Base-by-base conservation (phyloP, 2,329 filamentous ascomycete species). In the Raffaelea deltoideospora region DNA sequence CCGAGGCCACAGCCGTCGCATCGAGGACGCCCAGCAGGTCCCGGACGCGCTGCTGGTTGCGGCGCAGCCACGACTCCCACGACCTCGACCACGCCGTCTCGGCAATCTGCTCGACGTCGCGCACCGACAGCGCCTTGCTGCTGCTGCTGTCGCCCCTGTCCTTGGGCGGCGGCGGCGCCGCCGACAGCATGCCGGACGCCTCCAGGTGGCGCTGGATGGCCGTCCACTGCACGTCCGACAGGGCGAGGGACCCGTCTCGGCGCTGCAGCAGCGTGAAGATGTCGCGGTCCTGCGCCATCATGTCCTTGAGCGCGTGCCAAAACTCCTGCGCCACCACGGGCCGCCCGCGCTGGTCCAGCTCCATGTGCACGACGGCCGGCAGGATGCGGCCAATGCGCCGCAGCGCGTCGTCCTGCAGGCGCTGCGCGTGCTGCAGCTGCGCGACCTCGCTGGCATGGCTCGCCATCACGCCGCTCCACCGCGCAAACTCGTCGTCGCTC, bases 271-370 rank as follows among this genome's bases (percentile, higher is more conserved):
- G 46, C 3, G 57, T 64, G 27, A 72, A 49, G 28, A 73, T 59
- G 22, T 57, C 54, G 2, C 57, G 56, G 31, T 71, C 68, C 2
- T 57, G 52, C 17, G 56, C 57, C 33, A 80, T 65, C 39, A 67
- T 61, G 37, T 68, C 65, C 19, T 63, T 60, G 9, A 85, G 51
- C 0, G 76, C 78, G 38, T 71, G 61, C 69, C 73, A 85, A 41
- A 85, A 80, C 3, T 73, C 65, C 19, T 70, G 61, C 0, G 68
- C 57, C 14, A 83, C 67, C 18, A 67, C 55, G 0, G 60, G 53
- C 10, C 65, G 61, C 13, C 75, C 76, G 22, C 68, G 53, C 24
- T 58, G 53, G 39, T 66, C 58, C 8, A 63, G 60, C 13, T 65
- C 60, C 44, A 79, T 64, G 41, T 69, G 65, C 5, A 83, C 57